Evolutionary conservation across 2,329 filamentous ascomycete genomes (phyloP).

Genomic region (Torrubiella hemipterigena): DNA sequence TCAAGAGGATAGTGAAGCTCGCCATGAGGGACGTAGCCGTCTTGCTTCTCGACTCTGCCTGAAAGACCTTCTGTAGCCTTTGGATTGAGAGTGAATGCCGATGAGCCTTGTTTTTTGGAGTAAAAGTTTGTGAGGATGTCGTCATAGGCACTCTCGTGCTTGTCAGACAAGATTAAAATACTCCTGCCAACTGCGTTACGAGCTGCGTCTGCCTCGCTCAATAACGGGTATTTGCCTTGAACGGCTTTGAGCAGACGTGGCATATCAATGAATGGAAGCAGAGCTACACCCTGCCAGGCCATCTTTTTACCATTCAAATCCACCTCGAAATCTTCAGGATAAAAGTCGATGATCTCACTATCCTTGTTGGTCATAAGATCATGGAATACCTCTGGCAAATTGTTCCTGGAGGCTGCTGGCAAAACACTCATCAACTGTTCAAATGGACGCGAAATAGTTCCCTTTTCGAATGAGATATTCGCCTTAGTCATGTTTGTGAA

Average conservation of each 20-base stretch:
- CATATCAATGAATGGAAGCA: slow-evolving; percentile 95
- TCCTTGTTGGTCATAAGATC: slow-evolving; percentile 78
- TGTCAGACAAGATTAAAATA: slow-evolving; percentile 72
- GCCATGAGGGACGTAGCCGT: slow-evolving; percentile 74
- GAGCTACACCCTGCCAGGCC: slow-evolving; percentile 89
- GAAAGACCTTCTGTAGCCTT: slow-evolving; percentile 64
- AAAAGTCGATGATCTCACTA: slow-evolving; percentile 94
- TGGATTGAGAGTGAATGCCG: slow-evolving; percentile 62
- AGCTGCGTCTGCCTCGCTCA: slow-evolving; percentile 63
- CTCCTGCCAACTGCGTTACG: slow-evolving; percentile 76
- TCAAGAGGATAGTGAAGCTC: slow-evolving; percentile 68
- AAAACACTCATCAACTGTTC: slow-evolving; percentile 98
- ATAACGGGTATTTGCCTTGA: slow-evolving; percentile 65
- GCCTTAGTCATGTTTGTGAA: slow-evolving; percentile 76
- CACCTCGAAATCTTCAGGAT: slow-evolving; percentile 84
- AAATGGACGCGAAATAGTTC: slow-evolving; percentile 77
- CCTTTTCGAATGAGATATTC: slow-evolving; percentile 71
- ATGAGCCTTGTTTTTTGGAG: slow-evolving; percentile 66
- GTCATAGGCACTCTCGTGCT: slow-evolving; percentile 68
- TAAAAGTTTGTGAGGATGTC: slow-evolving; percentile 80
- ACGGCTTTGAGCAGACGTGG: slow-evolving; percentile 73
- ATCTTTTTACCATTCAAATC: slow-evolving; percentile 98
- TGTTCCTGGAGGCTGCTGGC: slow-evolving; percentile 83
- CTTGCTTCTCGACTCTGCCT: slow-evolving; percentile 71
- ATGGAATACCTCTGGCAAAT: slow-evolving; percentile 80